Conservation (phyloP, 2,329 filamentous ascomycete species). For the Kalmusia sp. region DNA sequence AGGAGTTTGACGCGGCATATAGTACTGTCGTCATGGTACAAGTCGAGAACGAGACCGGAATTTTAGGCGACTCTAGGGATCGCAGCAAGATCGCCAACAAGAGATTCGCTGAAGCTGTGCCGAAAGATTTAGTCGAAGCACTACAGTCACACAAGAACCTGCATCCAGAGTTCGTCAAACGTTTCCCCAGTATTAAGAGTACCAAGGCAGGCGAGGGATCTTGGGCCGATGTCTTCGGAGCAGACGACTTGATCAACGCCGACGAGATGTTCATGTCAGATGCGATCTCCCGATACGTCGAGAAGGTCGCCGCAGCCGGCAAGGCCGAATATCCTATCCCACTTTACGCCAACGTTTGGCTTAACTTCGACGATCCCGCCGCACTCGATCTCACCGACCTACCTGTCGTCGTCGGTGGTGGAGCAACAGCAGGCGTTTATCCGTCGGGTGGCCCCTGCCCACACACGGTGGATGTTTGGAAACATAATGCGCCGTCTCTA, state of each 20-base stretch:
- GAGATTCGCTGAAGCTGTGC: slow-evolving; percentile 49
- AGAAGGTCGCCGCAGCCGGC: slow-evolving; percentile 51
- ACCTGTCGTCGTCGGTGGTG: slow-evolving; percentile 52
- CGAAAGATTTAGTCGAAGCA: slow-evolving; percentile 44
- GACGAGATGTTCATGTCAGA: slow-evolving; percentile 60
- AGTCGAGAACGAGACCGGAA: slow-evolving; percentile 61
- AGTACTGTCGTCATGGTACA: slow-evolving; percentile 62
- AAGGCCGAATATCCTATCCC: slow-evolving; percentile 52
- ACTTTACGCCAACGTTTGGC: slow-evolving; percentile 57
- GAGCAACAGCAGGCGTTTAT: slow-evolving; percentile 53
- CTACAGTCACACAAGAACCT: slow-evolving; percentile 23
- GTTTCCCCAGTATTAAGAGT: slow-evolving; percentile 28
- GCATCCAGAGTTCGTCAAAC: slow-evolving; percentile 30
- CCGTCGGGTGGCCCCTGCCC: slow-evolving; percentile 56
- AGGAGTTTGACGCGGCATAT: slow-evolving; percentile 52
- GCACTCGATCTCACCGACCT: slow-evolving; percentile 38
- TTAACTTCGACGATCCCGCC: slow-evolving; percentile 43
- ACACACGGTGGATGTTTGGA: slow-evolving; percentile 56
- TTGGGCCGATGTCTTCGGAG: slow-evolving; percentile 53
- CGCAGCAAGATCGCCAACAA: slow-evolving; percentile 44
- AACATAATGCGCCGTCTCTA: slow-evolving; percentile 49
- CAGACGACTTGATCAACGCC: slow-evolving; percentile 27
- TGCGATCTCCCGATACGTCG: slow-evolving; percentile 51
- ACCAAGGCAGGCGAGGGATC: slow-evolving; percentile 23
- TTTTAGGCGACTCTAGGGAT: slow-evolving; percentile 61